phyloP scores from a whole-genome alignment of 805 yeast species.

The Saitoella complicata region DNA sequence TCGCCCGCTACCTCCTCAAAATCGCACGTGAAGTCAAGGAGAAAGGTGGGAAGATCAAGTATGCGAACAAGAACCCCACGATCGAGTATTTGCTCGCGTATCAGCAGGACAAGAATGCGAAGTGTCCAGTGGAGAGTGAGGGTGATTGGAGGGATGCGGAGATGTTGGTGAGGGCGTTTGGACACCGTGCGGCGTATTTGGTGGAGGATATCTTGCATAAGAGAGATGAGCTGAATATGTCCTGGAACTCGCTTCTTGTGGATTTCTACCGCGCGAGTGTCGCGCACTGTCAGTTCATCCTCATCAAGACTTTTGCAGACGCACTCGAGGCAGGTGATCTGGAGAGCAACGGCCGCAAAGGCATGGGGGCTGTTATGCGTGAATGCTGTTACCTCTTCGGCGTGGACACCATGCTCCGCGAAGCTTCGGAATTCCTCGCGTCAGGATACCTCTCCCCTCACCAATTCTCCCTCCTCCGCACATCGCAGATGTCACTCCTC shows the following conservation, averaged over 20 bases:
- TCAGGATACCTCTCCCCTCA: neutral
- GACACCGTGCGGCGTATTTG: neutral
- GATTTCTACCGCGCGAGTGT: neutral
- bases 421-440: neutral
- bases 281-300: neutral
- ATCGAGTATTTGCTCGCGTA: neutral
- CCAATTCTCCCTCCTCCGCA: neutral
- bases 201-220: neutral
- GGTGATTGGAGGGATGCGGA: neutral
- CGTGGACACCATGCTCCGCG: neutral
- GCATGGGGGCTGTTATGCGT: neutral
- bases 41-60: constrained; percentile 1
- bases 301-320: neutral
- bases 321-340: neutral
- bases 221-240: neutral
- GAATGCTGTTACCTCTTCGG: neutral
- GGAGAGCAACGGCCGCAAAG: no score
- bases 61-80: neutral
- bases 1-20: constrained; percentile 3
- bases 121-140: neutral
- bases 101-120: neutral
- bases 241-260: neutral
- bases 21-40: constrained; percentile 1
- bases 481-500: constrained; percentile 2
- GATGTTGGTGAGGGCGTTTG: neutral